A percentile compares a stretch with the other conserved stretches of the same genome.
Evolutionary conservation across 2,329 filamentous ascomycete genomes (phyloP).

Genomic region (Penicillium sp.): DNA sequence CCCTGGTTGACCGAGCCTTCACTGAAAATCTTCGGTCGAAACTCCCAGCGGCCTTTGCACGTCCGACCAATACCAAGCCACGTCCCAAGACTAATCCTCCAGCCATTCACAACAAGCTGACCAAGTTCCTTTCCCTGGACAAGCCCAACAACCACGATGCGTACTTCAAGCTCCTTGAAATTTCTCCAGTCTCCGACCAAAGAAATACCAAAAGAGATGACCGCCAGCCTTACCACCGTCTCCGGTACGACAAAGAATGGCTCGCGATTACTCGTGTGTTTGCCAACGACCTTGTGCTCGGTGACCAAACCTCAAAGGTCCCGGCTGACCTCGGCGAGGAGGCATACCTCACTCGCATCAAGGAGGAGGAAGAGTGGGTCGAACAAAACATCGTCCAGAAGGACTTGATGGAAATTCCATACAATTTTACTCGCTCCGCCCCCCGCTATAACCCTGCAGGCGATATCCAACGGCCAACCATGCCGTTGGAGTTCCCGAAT

Average conservation of each 20-base stretch:
- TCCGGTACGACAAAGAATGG: conserved; percentile 93
- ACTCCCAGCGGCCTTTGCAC: conserved; percentile 36
- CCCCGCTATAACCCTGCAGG: conserved; percentile 66
- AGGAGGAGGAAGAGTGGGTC: conserved; percentile 76
- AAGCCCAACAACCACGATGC: conserved; percentile 75
- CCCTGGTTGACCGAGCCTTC: conserved; percentile 45
- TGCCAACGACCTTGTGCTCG: conserved; percentile 66
- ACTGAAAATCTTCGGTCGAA: conserved; percentile 66
- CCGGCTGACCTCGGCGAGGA: conserved; percentile 69
- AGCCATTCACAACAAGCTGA: conserved; percentile 76
- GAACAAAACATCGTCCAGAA: conserved; percentile 70
- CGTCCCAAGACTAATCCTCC: conserved; percentile 64
- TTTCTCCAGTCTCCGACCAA: conserved; percentile 55
- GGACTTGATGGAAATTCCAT: conserved; percentile 69
- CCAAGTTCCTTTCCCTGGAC: conserved; percentile 86
- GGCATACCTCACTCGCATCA: conserved; percentile 69
- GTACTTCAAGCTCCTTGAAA: conserved; percentile 78
- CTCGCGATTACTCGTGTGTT: conserved; percentile 89
- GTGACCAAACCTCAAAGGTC: conserved; percentile 58
- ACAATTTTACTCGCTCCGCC: conserved; percentile 78
- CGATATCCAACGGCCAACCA: conserved; percentile 60
- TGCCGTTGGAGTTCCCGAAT: conserved; percentile 81
- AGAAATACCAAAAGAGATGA: conserved; percentile 16
- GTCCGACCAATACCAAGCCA: conserved; percentile 47
- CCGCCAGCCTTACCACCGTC: conserved; percentile 59